Conservation (phyloP, 768 basidiomycete genomes). For the Pulveroboletus sp. region DNA sequence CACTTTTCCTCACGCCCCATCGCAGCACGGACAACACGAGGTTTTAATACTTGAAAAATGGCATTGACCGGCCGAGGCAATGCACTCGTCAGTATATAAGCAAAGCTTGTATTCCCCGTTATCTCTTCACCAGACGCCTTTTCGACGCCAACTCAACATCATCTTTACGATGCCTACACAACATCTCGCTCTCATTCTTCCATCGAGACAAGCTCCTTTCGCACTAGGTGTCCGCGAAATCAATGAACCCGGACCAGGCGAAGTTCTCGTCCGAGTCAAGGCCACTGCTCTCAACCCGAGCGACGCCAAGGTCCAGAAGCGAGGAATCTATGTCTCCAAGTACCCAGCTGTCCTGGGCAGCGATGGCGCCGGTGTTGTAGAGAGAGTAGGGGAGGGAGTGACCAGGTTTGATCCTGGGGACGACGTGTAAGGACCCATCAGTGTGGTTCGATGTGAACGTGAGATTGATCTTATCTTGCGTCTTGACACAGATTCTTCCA, state of each 20-base stretch:
- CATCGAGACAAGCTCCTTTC: conserved; percentile 34
- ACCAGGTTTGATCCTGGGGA: conserved; percentile 46
- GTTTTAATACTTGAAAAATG: conserved; percentile 26
- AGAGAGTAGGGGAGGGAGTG: conserved; percentile 49
- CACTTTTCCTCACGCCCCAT: conserved; percentile 25
- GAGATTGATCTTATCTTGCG: conserved; percentile 24
- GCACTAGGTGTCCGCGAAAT: conserved; percentile 31
- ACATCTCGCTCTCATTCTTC: conserved; percentile 30
- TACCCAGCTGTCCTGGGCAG: conserved; percentile 46
- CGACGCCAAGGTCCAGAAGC: conserved; percentile 48
- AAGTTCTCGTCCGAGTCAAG: conserved; percentile 44
- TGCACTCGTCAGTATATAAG: conserved; percentile 28
- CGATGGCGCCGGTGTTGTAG: conserved; percentile 50
- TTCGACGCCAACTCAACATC: conserved; percentile 3
- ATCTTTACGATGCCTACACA: conserved; percentile 21
- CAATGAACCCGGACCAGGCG: conserved; percentile 41
- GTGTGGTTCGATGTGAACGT: conserved; percentile 1
- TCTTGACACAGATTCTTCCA: conserved; percentile 35
- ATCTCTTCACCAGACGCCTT: conserved; percentile 20
- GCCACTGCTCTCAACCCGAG: conserved; percentile 49
- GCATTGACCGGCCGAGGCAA: conserved; percentile 26
- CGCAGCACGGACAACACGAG: conserved; percentile 34
- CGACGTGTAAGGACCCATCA: conserved; percentile 40
- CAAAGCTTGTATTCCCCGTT: conserved; percentile 13
- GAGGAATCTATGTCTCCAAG: conserved; percentile 33